Evolutionary conservation across 1,139 yeast species (phyloP), one percentile per base, ranked within the genome.

Genomic region (Pichia sp.): DNA sequence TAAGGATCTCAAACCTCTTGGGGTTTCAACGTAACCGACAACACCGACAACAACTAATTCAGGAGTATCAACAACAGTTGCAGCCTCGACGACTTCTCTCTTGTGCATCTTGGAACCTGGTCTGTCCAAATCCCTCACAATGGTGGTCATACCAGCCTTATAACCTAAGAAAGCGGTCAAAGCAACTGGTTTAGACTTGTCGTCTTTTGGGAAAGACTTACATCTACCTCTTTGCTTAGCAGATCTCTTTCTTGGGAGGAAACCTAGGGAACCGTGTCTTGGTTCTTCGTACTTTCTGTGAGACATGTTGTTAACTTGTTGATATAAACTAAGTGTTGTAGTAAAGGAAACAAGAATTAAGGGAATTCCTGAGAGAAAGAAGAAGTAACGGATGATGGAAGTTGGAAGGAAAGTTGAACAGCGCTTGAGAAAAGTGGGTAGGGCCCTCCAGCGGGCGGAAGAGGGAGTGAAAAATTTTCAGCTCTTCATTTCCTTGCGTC

Each of bases 31-130:
- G 93, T 93, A 93, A 80, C 99, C 99, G 74, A 93, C 99, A 77
- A 90, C 97, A 89, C 99, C 99, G 71, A 93, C 97, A 76, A 93
- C 86, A 75, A 93, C 98, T 73, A 93, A 79, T 77, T 97, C 97
- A 77, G 99, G 99, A 73, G 99, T 88, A 85, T 93, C 99, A 71
- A 93, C 96, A 74, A 93, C 96, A 72, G 99, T 85, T 76, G 95
- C 96, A 72, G 99, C 98, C 84, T 93, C 99, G 68, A 93, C 99
- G 72, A 93, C 84, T 84, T 93, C 99, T 82, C 98, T 93, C 95
- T 93, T 93, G 97, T 93, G 97, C 97, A 92, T 90, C 87, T 93
- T 93, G 76, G 99, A 93, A 77, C 99, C 99, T 81, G 99, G 99
- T 84, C 98, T 90, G 90, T 93, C 98, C 76, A 93, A 87, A 83